phyloP scores from a whole-genome alignment of 2,329 filamentous ascomycete species.

The Cadophora sp. region DNA sequence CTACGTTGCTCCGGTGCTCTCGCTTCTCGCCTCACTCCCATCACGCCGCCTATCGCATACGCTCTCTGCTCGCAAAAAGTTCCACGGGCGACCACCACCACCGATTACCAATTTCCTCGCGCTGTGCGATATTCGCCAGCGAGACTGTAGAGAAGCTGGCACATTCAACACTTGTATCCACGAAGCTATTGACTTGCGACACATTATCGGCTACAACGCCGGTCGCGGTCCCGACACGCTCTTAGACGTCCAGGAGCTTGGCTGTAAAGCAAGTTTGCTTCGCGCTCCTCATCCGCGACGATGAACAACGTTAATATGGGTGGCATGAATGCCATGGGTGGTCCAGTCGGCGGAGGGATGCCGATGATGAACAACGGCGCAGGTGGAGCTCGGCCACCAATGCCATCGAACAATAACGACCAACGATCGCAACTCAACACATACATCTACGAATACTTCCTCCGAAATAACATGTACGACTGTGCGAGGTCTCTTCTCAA shows the following conservation, averaged over 20 bases:
- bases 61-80: slow-evolving; percentile 17
- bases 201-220: slow-evolving; percentile 9
- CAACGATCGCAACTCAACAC: slow-evolving; percentile 73
- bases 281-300: slow-evolving; percentile 38
- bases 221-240: slow-evolving; percentile 19
- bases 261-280: slow-evolving; percentile 31
- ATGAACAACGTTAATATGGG: slow-evolving; percentile 60
- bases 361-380: slow-evolving; percentile 66
- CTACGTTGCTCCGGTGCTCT: slow-evolving; percentile 8
- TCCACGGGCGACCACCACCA: slow-evolving; percentile 7
- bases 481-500: slow-evolving; percentile 78
- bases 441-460: slow-evolving; percentile 91
- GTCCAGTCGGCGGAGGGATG: slow-evolving; percentile 66
- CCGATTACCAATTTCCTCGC: slow-evolving; percentile 8
- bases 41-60: slow-evolving; percentile 19
- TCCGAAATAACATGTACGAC: slow-evolving; percentile 84
- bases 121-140: neutral
- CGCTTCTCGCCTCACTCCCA: slow-evolving; percentile 11
- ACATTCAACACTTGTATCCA: neutral
- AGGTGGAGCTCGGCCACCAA: slow-evolving; percentile 41
- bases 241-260: slow-evolving; percentile 34
- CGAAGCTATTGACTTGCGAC: slow-evolving; percentile 17
- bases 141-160: slow-evolving; percentile 12
- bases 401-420: slow-evolving; percentile 47
- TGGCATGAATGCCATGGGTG: slow-evolving; percentile 70